A percentile compares a stretch with the other conserved stretches of the same genome.
These are phyloP conservation scores for Epichloe scottii DNA, from an alignment of 2,329 filamentous ascomycete species.

Conservation along the genomic window DNA sequence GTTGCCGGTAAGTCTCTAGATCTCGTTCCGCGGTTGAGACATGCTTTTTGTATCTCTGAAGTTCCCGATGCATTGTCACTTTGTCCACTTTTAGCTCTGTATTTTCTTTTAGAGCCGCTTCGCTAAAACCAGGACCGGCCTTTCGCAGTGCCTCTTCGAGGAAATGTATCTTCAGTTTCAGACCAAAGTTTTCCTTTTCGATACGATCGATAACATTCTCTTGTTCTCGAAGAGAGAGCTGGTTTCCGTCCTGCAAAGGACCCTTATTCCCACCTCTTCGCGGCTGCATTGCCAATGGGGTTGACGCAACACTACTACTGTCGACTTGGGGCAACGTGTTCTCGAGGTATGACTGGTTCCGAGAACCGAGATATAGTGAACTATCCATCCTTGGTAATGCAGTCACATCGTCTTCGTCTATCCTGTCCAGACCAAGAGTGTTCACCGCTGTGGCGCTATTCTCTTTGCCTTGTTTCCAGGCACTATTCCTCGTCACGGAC, in stretches of 20 bases:
- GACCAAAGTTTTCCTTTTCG: slow-evolving; percentile 94
- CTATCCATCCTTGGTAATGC: slow-evolving; percentile 61
- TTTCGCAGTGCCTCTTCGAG: slow-evolving; percentile 83
- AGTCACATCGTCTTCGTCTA: slow-evolving; percentile 62
- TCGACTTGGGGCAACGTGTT: slow-evolving; percentile 64
- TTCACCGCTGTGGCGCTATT: slow-evolving; percentile 44
- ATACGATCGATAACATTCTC: slow-evolving; percentile 92
- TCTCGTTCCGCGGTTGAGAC: slow-evolving; percentile 74
- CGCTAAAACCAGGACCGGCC: slow-evolving; percentile 78
- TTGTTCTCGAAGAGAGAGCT: slow-evolving; percentile 84
- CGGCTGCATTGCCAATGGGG: slow-evolving; percentile 61
- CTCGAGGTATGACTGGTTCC: slow-evolving; percentile 51
- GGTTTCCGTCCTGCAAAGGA: slow-evolving; percentile 72
- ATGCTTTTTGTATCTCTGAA: slow-evolving; percentile 76
- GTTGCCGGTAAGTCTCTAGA: slow-evolving; percentile 68
- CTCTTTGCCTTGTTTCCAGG: slow-evolving; percentile 49
- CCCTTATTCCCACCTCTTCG: slow-evolving; percentile 51
- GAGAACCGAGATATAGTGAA: slow-evolving; percentile 55
- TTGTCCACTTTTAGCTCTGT: slow-evolving; percentile 91
- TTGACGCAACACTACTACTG: slow-evolving; percentile 71
- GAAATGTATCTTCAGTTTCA: slow-evolving; percentile 96
- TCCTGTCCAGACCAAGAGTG: slow-evolving; percentile 58
- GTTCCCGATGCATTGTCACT: slow-evolving; percentile 76
- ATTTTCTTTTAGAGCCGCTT: slow-evolving; percentile 83
- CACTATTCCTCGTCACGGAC: slow-evolving; percentile 60